phyloP scores from a whole-genome alignment of 2,329 filamentous ascomycete species.

The Pseudogymnoascus destructans region DNA sequence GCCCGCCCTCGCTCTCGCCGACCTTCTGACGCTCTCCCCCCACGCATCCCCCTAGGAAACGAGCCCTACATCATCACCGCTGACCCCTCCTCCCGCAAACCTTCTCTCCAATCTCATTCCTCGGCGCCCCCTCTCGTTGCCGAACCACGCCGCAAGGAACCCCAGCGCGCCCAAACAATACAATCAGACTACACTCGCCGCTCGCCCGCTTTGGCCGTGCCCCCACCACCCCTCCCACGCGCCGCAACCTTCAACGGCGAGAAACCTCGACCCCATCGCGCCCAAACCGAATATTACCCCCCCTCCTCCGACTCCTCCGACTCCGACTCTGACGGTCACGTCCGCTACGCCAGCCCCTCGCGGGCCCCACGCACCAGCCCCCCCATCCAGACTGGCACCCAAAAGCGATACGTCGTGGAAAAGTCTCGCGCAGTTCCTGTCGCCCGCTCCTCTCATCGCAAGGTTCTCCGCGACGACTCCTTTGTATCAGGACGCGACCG shows the following conservation, averaged over 20 bases:
- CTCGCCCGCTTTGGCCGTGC: not conserved
- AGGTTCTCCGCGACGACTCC: constrained; percentile 15
- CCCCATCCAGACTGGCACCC: not conserved
- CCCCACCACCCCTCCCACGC: constrained; percentile 20
- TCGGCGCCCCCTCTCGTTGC: constrained; percentile 21
- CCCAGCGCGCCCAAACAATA: constrained; percentile 22
- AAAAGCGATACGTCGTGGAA: constrained; percentile 18
- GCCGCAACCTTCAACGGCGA: constrained; percentile 19
- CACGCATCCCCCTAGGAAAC: not conserved
- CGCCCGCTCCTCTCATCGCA: constrained; percentile 14
- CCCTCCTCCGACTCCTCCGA: constrained; percentile 12
- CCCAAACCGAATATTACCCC: constrained; percentile 15
- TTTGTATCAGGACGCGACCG: constrained; percentile 17
- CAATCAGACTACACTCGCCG: constrained; percentile 18
- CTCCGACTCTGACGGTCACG: constrained; percentile 17
- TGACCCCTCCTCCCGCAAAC: constrained; percentile 20
- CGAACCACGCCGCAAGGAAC: constrained; percentile 16
- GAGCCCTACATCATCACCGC: constrained; percentile 20
- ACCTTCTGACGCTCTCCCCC: constrained; percentile 19
- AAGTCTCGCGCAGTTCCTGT: constrained; percentile 18
- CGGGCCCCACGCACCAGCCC: constrained; percentile 13
- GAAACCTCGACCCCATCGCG: not conserved
- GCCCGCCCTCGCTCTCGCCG: constrained; percentile 19
- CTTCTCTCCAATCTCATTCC: constrained; percentile 20
- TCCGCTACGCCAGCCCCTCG: constrained; percentile 12